Evolutionary conservation across 2,329 filamentous ascomycete species (phyloP).

Genomic region (Paraphaeosphaeria sporulosa): DNA sequence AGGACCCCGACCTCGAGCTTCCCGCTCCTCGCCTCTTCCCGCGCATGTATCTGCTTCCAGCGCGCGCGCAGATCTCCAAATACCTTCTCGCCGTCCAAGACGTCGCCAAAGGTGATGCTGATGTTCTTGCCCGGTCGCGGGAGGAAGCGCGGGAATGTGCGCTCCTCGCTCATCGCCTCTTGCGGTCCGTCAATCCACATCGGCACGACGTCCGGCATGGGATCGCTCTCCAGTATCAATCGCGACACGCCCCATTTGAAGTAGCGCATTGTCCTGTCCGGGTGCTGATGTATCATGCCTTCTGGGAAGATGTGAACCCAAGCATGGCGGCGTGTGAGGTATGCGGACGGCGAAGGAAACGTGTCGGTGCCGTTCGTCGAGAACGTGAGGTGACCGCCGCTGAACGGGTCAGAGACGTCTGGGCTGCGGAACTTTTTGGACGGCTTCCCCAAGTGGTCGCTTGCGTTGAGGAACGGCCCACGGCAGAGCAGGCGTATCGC

Average conservation of each 20-base stretch:
- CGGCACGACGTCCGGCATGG: slow-evolving; percentile 86
- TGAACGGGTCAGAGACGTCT: slow-evolving; percentile 62
- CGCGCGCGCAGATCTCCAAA: slow-evolving; percentile 79
- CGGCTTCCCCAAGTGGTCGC: slow-evolving; percentile 33
- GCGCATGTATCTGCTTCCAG: slow-evolving; percentile 74
- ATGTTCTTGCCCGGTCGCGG: slow-evolving; percentile 77
- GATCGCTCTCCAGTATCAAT: slow-evolving; percentile 87
- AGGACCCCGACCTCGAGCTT: slow-evolving; percentile 64
- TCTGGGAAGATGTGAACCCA: slow-evolving; percentile 99
- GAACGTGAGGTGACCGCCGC: slow-evolving; percentile 62
- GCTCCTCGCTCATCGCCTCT: slow-evolving; percentile 84
- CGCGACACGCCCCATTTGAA: slow-evolving; percentile 98
- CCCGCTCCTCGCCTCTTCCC: slow-evolving; percentile 56
- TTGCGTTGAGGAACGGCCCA: slow-evolving; percentile 54
- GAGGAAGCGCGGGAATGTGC: slow-evolving; percentile 79
- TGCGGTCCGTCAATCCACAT: slow-evolving; percentile 95
- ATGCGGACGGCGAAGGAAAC: slow-evolving; percentile 76
- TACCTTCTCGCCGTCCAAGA: slow-evolving; percentile 72
- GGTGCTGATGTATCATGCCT: slow-evolving; percentile 89
- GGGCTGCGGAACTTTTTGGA: slow-evolving; percentile 35
- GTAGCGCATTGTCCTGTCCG: slow-evolving; percentile 82
- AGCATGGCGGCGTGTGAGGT: slow-evolving; percentile 71
- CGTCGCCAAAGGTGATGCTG: slow-evolving; percentile 79
- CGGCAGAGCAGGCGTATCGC: slow-evolving; percentile 82
- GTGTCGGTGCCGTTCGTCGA: slow-evolving; percentile 71